These are phyloP conservation scores for Cutaneotrichosporon daszewskae DNA, from an alignment of 1,284 basidiomycete genomes.

Conservation along the genomic window DNA sequence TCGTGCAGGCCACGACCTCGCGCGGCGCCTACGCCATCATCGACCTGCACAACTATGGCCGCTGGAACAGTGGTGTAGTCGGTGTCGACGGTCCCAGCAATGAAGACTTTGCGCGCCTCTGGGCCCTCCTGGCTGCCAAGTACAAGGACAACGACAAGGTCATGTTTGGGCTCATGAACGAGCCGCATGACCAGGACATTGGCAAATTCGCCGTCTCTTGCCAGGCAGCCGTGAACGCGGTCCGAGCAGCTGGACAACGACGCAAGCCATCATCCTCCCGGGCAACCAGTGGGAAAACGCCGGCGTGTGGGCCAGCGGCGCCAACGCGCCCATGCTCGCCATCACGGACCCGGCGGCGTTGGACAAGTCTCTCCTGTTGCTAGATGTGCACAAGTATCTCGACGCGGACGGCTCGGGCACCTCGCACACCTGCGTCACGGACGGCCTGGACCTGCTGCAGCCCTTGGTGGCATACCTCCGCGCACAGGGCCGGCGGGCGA, in stretches of 20 bases:
- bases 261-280: conserved; percentile 39
- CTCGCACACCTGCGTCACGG: conserved; percentile 51
- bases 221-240: conserved; percentile 43
- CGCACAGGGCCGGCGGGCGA: conserved; percentile 54
- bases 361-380: conserved; percentile 50
- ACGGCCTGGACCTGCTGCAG: conserved; percentile 52
- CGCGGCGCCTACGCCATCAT: conserved; percentile 55
- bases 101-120: conserved; percentile 54
- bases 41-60: conserved; percentile 50
- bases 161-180: conserved; percentile 51
- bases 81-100: conserved; percentile 57
- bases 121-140: conserved; percentile 55
- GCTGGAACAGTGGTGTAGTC: conserved; percentile 49
- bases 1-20: conserved; percentile 53
- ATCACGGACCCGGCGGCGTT: conserved; percentile 57
- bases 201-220: conserved; percentile 27
- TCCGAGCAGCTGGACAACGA: conserved; percentile 43
- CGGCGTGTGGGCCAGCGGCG: conserved; percentile 42
- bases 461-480: conserved; percentile 53
- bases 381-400: conserved; percentile 62
- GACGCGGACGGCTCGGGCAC: conserved; percentile 59
- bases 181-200: conserved; percentile 44
- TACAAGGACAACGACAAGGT: conserved; percentile 53
- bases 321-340: conserved; percentile 45
- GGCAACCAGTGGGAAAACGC: conserved; percentile 39